Evolutionary conservation across 2,329 filamentous ascomycete genomes (phyloP), one percentile per base, ranked within the genome.

Genomic region (Aspergillus udagawae): DNA sequence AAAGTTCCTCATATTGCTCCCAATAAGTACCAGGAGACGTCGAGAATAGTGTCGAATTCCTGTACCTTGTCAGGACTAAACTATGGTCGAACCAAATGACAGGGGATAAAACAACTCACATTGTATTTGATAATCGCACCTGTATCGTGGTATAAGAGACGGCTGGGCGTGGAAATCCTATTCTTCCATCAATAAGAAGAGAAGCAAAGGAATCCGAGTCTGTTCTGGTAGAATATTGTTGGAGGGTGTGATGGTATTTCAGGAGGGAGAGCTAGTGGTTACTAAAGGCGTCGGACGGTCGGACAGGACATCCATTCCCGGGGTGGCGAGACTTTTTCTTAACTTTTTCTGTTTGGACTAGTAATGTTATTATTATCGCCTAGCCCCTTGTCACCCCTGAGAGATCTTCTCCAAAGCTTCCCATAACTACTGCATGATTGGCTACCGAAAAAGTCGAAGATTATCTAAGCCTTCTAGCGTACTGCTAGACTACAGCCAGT

Each of bases 1-100:
- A 82, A 62, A 88, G 83, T 66, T 86, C 82, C 58, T 86, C 80
- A 70, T 84, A 88, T 60, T 86, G 82, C 65, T 79, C 82, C 85
- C 84, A 87, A 74, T 87, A 89, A 50, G 83, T 83, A 61, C 82
- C 80, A 54, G 80, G 76, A 63, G 77, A 61, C 21, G 70, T 56
- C 27, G 75, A 72, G 53, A 77, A 60, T 52, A 76, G 61, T 6
- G 77, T 78, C 20, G 79, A 79, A 70, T 83, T 83, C 76, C 78
- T 79, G 61, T 44, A 49, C 25, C 23, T 10, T 14, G 20, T 60
- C 44, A 61, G 55, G 48, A 29, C n/a, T 44, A 14, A 23, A 38
- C 3, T 9, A 41, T 41, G 10, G 41, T 25, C 20, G 14, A 45
- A 32, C 7, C 14, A 54, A 23, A 5, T 20, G 6, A 38, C 32